Conservation (phyloP, 1,139 yeast species). For the Candida labiduridarum region DNA sequence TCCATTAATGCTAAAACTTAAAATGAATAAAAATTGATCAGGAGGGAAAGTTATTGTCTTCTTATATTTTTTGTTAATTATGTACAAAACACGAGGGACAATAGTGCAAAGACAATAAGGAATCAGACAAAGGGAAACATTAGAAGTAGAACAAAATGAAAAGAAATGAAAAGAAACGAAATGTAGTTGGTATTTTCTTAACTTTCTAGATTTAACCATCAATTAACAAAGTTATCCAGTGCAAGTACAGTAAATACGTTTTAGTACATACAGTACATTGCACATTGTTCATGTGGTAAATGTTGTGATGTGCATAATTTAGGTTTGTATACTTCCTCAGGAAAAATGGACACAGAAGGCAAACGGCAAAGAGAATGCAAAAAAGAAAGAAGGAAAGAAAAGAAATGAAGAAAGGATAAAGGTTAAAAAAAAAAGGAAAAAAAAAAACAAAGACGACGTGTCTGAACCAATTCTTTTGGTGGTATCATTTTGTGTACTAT, state of each 20-base stretch:
- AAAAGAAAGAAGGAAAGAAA: no score
- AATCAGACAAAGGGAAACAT: background rate
- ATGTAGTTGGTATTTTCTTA: background rate
- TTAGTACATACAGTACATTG: background rate
- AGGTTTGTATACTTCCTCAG: background rate
- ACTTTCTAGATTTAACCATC: background rate
- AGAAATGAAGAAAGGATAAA: no score
- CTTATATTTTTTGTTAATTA: background rate
- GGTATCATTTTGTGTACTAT: no score
- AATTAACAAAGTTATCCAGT: no score
- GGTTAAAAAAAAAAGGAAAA: no score
- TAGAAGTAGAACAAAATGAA: background rate
- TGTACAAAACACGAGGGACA: background rate
- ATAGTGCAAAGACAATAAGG: background rate
- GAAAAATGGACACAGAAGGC: no score
- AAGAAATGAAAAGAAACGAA: no score
- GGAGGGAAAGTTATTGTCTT: background rate
- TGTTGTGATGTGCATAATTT: background rate
- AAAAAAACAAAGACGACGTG: no score
- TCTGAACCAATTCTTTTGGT: no score
- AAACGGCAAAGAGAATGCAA: no score
- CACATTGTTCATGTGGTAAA: background rate
- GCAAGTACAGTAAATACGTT: background rate
- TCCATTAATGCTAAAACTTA: no score
- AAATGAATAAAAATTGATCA: background rate